Evolutionary conservation across 2,329 filamentous ascomycete genomes (phyloP).

Genomic region (Paracorniculantispora psalliotae): DNA sequence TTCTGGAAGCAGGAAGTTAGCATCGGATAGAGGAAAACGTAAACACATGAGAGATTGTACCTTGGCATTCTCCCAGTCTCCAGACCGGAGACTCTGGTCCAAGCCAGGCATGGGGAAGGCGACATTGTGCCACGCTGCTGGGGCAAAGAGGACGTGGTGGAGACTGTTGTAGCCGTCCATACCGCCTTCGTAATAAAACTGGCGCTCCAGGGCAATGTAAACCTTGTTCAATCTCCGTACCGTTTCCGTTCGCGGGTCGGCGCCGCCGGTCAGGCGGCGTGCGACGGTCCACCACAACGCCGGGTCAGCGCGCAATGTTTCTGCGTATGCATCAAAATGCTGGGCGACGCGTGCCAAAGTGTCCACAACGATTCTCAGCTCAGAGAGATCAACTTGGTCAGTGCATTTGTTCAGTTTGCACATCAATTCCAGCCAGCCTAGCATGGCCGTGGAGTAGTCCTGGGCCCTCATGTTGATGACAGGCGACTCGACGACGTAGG

Average conservation of each 20-base stretch:
- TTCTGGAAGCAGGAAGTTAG: background rate
- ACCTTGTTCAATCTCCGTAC: background rate
- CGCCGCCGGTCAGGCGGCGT: background rate
- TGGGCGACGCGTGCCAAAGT: constrained; percentile 24
- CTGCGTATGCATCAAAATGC: background rate
- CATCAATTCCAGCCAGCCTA: constrained; percentile 29
- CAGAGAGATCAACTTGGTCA: constrained; percentile 30
- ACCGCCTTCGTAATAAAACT: constrained; percentile 6
- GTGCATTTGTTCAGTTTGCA: constrained; percentile 23
- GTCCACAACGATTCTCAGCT: constrained; percentile 34
- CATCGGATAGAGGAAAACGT: background rate
- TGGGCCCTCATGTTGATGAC: constrained; percentile 36
- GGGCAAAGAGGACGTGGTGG: constrained; percentile 4
- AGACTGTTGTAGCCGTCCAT: constrained; percentile 2
- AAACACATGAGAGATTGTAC: background rate
- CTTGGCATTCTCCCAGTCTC: background rate
- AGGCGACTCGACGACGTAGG: constrained; percentile 33
- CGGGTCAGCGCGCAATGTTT: background rate
- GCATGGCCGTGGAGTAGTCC: constrained; percentile 36
- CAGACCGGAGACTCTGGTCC: background rate
- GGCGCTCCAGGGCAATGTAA: constrained; percentile 1
- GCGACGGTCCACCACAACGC: background rate
- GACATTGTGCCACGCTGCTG: background rate
- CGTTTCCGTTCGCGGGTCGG: background rate
- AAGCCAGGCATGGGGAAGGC: constrained; percentile 1